Evolutionary conservation across 1,139 yeast species (phyloP).

Genomic region (Chernovozyma aurita): DNA sequence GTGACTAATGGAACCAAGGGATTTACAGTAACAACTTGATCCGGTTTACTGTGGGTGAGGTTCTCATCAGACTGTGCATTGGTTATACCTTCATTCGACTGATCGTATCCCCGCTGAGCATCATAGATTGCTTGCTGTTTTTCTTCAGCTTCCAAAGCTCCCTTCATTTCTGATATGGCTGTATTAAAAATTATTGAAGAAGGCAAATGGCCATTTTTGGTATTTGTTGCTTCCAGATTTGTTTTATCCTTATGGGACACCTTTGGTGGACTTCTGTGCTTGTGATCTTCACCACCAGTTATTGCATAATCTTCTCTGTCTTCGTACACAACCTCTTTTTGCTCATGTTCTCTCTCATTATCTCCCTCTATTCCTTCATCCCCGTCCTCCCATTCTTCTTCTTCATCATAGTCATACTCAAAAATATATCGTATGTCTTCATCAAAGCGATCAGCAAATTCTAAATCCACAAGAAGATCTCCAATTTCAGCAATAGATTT

Average conservation of each 20-base stretch:
- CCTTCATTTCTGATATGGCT: background rate
- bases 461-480: conserved; percentile 51
- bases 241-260: background rate
- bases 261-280: too few species aligned
- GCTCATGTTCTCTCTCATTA: background rate
- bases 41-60: background rate
- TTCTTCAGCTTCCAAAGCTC: background rate
- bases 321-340: background rate
- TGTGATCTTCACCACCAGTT: background rate
- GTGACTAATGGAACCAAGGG: background rate
- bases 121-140: too few species aligned
- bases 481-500: conserved; percentile 40
- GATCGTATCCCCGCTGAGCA: too few species aligned
- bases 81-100: background rate
- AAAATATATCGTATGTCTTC: conserved; percentile 71
- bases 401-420: conserved; percentile 50
- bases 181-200: background rate
- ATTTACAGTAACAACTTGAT: background rate
- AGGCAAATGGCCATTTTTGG: background rate
- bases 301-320: conserved; percentile 12
- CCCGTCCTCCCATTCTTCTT: conserved; percentile 26
- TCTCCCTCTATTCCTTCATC: conserved; percentile 15
- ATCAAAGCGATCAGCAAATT: conserved; percentile 64
- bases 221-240: background rate
- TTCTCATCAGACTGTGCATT: background rate